phyloP scores from a whole-genome alignment of 2,329 filamentous ascomycete species.

The Fusarium sublunatum region DNA sequence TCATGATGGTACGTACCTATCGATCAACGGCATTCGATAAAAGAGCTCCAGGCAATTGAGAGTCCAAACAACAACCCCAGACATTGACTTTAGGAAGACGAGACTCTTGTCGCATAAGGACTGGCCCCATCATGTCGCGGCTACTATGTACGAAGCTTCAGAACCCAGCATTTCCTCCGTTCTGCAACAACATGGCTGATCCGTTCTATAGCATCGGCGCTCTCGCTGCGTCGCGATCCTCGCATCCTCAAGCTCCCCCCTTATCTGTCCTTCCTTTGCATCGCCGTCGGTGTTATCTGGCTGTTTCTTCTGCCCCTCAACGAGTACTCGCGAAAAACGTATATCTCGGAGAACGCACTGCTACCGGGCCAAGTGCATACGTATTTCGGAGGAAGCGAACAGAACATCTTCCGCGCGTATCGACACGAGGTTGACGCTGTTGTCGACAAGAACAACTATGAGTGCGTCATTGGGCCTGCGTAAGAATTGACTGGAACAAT shows the following conservation, averaged over 20 bases:
- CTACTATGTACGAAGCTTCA: slow-evolving; percentile 60
- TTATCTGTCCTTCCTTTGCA: slow-evolving; percentile 86
- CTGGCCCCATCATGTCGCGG: slow-evolving; percentile 59
- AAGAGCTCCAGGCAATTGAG: slow-evolving; percentile 11
- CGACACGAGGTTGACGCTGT: slow-evolving; percentile 81
- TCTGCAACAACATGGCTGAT: slow-evolving; percentile 9
- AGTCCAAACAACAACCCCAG: slow-evolving; percentile 25
- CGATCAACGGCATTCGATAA: slow-evolving; percentile 3
- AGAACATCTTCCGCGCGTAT: slow-evolving; percentile 93
- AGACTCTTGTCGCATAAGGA: slow-evolving; percentile 24
- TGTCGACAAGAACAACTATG: slow-evolving; percentile 62
- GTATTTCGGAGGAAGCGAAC: slow-evolving; percentile 96
- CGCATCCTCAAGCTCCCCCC: slow-evolving; percentile 85
- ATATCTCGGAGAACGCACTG: slow-evolving; percentile 97
- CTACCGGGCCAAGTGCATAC: slow-evolving; percentile 97
- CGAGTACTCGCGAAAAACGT: slow-evolving; percentile 90
- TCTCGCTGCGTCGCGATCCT: slow-evolving; percentile 82
- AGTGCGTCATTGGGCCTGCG: slow-evolving; percentile 54
- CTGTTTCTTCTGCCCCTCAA: slow-evolving; percentile 89
- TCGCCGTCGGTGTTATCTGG: slow-evolving; percentile 88
- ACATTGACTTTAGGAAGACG: slow-evolving; percentile 14
- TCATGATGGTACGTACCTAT: slow-evolving; percentile 42
- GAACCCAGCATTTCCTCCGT: neutral
- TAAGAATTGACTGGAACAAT: neutral
- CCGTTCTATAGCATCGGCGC: slow-evolving; percentile 62